Conservation (phyloP, 2,329 filamentous ascomycete genomes). For the Plenodomus lindquistii region DNA sequence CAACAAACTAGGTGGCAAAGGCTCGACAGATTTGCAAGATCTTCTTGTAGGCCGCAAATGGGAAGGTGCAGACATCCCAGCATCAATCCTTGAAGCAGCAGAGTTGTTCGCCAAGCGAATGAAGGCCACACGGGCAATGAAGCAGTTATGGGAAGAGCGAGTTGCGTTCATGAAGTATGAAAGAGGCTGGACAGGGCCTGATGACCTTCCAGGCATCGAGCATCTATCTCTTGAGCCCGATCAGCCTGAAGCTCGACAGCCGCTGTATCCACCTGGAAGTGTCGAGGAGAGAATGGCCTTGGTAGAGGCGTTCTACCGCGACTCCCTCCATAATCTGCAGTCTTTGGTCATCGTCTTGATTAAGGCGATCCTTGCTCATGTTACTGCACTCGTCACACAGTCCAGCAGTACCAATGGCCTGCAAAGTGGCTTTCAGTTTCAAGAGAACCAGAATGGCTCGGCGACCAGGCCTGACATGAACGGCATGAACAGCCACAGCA, state of each 20-base stretch:
- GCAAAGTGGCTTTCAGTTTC: slow-evolving; percentile 52
- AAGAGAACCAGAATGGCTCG: slow-evolving; percentile 47
- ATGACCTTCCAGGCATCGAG: slow-evolving; percentile 53
- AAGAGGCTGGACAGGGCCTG: slow-evolving; percentile 74
- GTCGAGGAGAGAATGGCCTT: slow-evolving; percentile 68
- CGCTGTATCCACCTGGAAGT: slow-evolving; percentile 51
- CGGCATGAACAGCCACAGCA: slow-evolving; percentile 35
- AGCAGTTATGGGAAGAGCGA: slow-evolving; percentile 92
- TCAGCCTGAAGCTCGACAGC: slow-evolving; percentile 38
- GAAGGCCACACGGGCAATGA: slow-evolving; percentile 86
- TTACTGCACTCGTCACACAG: slow-evolving; percentile 78
- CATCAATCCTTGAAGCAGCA: slow-evolving; percentile 92
- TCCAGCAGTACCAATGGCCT: slow-evolving; percentile 53
- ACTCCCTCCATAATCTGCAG: slow-evolving; percentile 82
- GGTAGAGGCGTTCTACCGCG: slow-evolving; percentile 80
- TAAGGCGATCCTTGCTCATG: slow-evolving; percentile 83
- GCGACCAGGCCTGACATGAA: slow-evolving; percentile 36
- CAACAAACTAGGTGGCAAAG: slow-evolving; percentile 89
- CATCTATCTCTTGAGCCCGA: slow-evolving; percentile 44
- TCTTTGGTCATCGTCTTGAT: slow-evolving; percentile 91
- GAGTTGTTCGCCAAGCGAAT: slow-evolving; percentile 88
- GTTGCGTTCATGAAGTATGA: slow-evolving; percentile 91
- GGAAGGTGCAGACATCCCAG: slow-evolving; percentile 92
- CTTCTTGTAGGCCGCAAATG: slow-evolving; percentile 79
- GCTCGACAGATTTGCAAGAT: slow-evolving; percentile 78